Evolutionary conservation across 2,329 filamentous ascomycete species (phyloP).

Genomic region (Grosmannia huntii): DNA sequence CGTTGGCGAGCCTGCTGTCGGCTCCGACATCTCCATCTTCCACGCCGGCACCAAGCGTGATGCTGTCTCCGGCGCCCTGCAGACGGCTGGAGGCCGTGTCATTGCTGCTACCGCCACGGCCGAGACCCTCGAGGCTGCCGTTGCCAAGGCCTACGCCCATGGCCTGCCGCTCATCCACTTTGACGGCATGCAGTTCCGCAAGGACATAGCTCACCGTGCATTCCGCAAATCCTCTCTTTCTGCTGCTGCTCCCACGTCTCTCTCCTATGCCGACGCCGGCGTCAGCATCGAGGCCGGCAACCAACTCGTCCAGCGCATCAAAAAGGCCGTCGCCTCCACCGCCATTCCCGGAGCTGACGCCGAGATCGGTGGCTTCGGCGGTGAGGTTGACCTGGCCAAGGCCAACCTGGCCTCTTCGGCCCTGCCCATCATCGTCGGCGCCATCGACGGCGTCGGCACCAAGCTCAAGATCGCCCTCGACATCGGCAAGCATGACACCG

Average conservation of each 20-base stretch:
- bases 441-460: constrained; percentile 92
- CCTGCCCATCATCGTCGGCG: constrained; percentile 77
- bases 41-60: constrained; percentile 75
- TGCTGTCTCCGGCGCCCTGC: constrained; percentile 45
- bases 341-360: constrained; percentile 78
- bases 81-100: constrained; percentile 77
- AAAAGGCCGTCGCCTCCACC: constrained; percentile 75
- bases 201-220: constrained; percentile 77
- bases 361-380: constrained; percentile 90
- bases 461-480: constrained; percentile 93
- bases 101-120: constrained; percentile 79
- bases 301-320: constrained; percentile 83
- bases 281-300: constrained; percentile 94
- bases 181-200: constrained; percentile 80
- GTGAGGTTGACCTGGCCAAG: constrained; percentile 64
- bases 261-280: constrained; percentile 88
- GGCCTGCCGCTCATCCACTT: constrained; percentile 72
- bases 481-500: constrained; percentile 81
- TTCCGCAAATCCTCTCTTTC: constrained; percentile 33
- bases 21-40: constrained; percentile 61
- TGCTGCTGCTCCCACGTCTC: constrained; percentile 28
- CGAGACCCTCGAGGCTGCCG: constrained; percentile 63
- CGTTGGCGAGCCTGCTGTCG: constrained; percentile 30
- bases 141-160: constrained; percentile 67
- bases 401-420: constrained; percentile 64